A percentile compares a stretch with the other conserved stretches of the same genome.
Conservation (phyloP, 345 rosid genomes). For the Lagerstroemia speciosa region DNA sequence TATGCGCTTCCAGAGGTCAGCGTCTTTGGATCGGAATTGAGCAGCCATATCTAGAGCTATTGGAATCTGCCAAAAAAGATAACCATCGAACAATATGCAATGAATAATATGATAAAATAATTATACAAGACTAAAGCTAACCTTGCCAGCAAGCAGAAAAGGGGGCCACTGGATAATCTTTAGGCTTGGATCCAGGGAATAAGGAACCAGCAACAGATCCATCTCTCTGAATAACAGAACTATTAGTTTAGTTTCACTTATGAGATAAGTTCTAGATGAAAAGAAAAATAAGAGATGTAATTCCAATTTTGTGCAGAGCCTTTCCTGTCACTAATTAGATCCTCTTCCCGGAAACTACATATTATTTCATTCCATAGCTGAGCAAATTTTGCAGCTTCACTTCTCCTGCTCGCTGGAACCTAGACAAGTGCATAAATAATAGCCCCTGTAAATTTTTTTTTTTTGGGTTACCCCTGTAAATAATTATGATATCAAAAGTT, state of each 20-base stretch:
- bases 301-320: conserved; percentile 17
- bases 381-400: conserved; percentile 97
- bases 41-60: conserved; percentile 95
- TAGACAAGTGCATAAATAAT: conserved; percentile 18
- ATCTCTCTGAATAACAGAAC: conserved; percentile 63
- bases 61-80: conserved; percentile 53
- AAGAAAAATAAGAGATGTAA: conserved; percentile 8
- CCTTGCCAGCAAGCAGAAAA: conserved; percentile 97
- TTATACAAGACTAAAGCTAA: conserved; percentile 20
- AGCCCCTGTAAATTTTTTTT: neutral
- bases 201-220: conserved; percentile 93
- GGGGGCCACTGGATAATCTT: conserved; percentile 98
- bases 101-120: conserved; percentile 2
- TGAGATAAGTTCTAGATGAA: conserved; percentile 2
- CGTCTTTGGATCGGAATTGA: conserved; percentile 65
- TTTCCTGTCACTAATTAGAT: conserved; percentile 91
- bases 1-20: conserved; percentile 95
- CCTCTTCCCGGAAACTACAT: conserved; percentile 96
- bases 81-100: conserved; percentile 8
- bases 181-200: conserved; percentile 83
- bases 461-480: too few relatives aligned
- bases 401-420: conserved; percentile 86
- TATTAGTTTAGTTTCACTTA: conserved; percentile 17
- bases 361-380: conserved; percentile 98
- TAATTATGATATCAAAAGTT: neutral